Conservation (phyloP, 371 early-diverging fungal genomes). For the Phascolomyces articulosus region DNA sequence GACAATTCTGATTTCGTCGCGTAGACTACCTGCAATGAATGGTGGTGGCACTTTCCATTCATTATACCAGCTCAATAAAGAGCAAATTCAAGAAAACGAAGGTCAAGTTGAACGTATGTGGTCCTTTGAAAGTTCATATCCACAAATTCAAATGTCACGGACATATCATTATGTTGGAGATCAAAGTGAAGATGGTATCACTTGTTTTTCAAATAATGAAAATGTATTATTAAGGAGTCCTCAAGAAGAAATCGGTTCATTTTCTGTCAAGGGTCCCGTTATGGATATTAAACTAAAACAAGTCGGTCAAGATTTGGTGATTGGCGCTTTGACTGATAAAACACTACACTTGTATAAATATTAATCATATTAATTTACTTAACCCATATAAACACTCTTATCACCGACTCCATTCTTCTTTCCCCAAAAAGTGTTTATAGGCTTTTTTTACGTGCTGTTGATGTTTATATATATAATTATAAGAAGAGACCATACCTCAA, state of each 20-base stretch:
- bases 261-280: not conserved
- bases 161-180: conserved; percentile 6
- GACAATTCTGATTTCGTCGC: conserved; percentile 11
- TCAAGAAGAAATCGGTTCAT: not conserved
- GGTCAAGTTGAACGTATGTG: not conserved
- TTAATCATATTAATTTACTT: not conserved
- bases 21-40: not conserved
- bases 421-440: too few relatives aligned
- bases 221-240: not conserved
- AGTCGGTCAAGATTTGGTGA: not conserved
- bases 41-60: not conserved
- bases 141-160: conserved; percentile 17
- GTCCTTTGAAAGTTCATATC: conserved; percentile 7
- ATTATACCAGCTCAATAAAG: not conserved
- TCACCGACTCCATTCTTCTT: too few relatives aligned
- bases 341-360: conserved; percentile 14
- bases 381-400: too few relatives aligned
- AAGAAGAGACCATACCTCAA: too few relatives aligned
- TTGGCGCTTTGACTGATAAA: conserved; percentile 17
- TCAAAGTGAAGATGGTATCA: not conserved
- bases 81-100: not conserved
- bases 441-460: too few relatives aligned
- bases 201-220: conserved; percentile 9
- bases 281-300: conserved; percentile 10
- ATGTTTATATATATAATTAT: too few relatives aligned